Evolutionary conservation across 2,329 filamentous ascomycete species (phyloP), one percentile per base, ranked within the genome.

Genomic region (Fusarium dlaminii): DNA sequence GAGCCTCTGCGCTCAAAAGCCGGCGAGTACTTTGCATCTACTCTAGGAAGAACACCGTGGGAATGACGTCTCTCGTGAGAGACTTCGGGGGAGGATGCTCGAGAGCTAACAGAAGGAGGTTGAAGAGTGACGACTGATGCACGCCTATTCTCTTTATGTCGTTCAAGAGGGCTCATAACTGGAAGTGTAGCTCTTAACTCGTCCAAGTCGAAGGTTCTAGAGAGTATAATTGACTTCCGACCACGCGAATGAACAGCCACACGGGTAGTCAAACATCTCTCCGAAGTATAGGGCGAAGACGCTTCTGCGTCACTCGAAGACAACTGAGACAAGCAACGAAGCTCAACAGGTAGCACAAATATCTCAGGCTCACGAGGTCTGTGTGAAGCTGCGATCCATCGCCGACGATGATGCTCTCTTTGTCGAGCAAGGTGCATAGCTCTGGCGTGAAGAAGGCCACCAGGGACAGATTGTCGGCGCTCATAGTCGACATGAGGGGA

Each of bases 191-290:
- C 81, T 51, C 85, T 82, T 15, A 90, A 79, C 68, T 85, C 81
- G 32, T 85, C 81, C 20, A 89, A 79, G 67, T 89, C 83, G 67
- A 90, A 88, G 24, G 83, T 84, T 36, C 87, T 84, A 71, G 85
- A 83, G 24, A 91, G 81, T 2, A 86, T 73, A 70, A 89, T 85
- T 3, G 87, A 82, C 54, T 84, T 83, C 24, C 83, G 81, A 5
- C 84, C 82, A 32, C 74, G 70, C 10, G 81, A 81, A 36, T 77
- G 80, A 36, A 82, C 73, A 20, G 80, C 72, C 13, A 79, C 79
- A 12, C 77, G 75, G 8, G 79, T 75, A n/a, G 73, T 77, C 40
- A 80, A 57, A 14, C 60, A 74, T n/a, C 70, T 68, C 12, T 74
- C 67, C 6, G 64, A 54, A 20, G 61, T 73, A n/a, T 64, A 66